Percentiles rank a stretch among this genome's conserved stretches.
These are phyloP conservation scores for Pseudonectria foliicola DNA, from an alignment of 2,329 filamentous ascomycete species.

Conservation along the genomic window DNA sequence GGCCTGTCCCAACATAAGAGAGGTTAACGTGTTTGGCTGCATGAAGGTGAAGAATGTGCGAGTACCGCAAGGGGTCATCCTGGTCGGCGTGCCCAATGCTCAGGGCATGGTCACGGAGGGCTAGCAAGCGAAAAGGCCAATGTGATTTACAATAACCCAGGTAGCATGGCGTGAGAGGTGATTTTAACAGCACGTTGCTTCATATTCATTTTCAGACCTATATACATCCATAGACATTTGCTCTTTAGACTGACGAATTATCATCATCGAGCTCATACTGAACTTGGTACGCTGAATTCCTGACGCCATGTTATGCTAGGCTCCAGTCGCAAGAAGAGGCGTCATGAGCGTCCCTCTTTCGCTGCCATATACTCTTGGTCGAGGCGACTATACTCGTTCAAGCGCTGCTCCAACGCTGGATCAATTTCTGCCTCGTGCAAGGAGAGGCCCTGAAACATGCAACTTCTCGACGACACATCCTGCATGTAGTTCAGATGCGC, in stretches of 20 bases:
- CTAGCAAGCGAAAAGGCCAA: slow-evolving; percentile 9
- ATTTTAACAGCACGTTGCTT: neutral
- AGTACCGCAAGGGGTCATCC: slow-evolving; percentile 48
- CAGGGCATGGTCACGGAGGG: slow-evolving; percentile 53
- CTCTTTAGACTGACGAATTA: neutral
- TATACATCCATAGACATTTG: neutral
- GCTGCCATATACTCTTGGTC: slow-evolving; percentile 26
- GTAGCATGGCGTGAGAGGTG: slow-evolving; percentile 19
- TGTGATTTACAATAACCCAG: too few relatives aligned
- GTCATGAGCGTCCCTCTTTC: slow-evolving; percentile 6
- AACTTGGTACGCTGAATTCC: too few relatives aligned
- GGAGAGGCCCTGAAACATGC: slow-evolving; percentile 20
- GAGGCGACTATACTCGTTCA: slow-evolving; percentile 29
- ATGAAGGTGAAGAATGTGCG: slow-evolving; percentile 51
- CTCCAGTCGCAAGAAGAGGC: too few relatives aligned
- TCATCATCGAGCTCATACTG: too few relatives aligned
- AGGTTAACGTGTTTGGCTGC: slow-evolving; percentile 58
- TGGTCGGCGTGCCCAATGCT: slow-evolving; percentile 53
- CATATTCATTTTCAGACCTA: neutral
- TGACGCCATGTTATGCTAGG: too few relatives aligned
- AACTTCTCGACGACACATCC: slow-evolving; percentile 29
- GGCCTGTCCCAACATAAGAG: slow-evolving; percentile 52
- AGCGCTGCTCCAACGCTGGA: slow-evolving; percentile 30
- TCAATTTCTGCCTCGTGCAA: slow-evolving; percentile 24
- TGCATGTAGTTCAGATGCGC: slow-evolving; percentile 46